Conservation (phyloP, 768 basidiomycete genomes). For the Phaeolepiota aurea region DNA sequence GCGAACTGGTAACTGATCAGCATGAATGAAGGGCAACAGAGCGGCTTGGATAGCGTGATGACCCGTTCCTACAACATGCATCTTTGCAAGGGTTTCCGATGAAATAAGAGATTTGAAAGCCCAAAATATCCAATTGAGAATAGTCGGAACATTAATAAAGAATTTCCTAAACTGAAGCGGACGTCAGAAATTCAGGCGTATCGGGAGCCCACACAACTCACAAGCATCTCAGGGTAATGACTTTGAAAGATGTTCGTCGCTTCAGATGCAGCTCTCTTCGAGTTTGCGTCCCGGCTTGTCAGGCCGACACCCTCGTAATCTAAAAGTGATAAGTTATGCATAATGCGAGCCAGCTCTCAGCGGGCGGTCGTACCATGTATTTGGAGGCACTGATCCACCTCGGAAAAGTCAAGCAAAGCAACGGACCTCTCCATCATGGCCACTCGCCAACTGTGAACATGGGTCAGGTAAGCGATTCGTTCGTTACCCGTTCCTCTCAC, state of each 20-base stretch:
- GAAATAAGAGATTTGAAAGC: slow-evolving; percentile 68
- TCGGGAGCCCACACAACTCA: slow-evolving; percentile 17
- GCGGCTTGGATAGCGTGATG: slow-evolving; percentile 49
- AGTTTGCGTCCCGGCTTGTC: slow-evolving; percentile 59
- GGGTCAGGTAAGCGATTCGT: too few species aligned
- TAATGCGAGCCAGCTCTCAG: neutral
- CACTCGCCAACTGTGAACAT: slow-evolving; percentile 72
- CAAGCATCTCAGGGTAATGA: slow-evolving; percentile 77
- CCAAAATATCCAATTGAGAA: slow-evolving; percentile 83
- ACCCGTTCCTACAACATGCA: slow-evolving; percentile 68
- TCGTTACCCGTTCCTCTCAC: too few species aligned
- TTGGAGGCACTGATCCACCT: slow-evolving; percentile 65
- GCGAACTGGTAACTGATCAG: slow-evolving; percentile 49
- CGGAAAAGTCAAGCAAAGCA: slow-evolving; percentile 57
- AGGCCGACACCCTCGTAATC: slow-evolving; percentile 72
- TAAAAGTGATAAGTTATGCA: slow-evolving; percentile 20
- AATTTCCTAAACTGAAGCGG: slow-evolving; percentile 55
- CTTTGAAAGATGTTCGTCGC: slow-evolving; percentile 66
- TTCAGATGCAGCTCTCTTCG: slow-evolving; percentile 70
- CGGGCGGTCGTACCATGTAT: slow-evolving; percentile 63
- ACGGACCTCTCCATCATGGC: slow-evolving; percentile 68
- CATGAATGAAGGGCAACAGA: slow-evolving; percentile 48
- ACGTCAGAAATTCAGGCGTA: neutral
- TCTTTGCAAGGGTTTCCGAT: slow-evolving; percentile 69
- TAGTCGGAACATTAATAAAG: slow-evolving; percentile 73